These are phyloP conservation scores for Pseudomicrostroma phylloplanum DNA, from an alignment of 1,284 basidiomycete genomes.

Conservation along the genomic window DNA sequence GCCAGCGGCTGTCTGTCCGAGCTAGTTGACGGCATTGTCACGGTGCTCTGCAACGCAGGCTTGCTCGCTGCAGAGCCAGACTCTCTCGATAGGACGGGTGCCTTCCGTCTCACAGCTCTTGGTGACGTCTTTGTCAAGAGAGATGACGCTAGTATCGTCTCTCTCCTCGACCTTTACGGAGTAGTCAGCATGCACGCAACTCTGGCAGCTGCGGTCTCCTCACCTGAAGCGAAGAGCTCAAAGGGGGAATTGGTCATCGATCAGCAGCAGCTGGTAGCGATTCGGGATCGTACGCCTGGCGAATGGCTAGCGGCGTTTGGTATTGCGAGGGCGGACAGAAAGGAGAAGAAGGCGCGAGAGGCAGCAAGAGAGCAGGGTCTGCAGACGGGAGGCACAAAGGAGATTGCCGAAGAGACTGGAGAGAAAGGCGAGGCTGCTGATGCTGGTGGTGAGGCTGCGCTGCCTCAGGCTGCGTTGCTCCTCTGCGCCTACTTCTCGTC, in stretches of 20 bases:
- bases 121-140: neutral
- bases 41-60: neutral
- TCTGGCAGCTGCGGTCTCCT: neutral
- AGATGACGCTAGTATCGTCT: neutral
- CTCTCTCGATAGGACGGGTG: neutral
- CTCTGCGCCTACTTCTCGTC: neutral
- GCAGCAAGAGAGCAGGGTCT: neutral
- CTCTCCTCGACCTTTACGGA: neutral
- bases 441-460: neutral
- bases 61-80: neutral
- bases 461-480: neutral
- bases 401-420: neutral
- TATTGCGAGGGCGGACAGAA: neutral
- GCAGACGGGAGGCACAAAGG: neutral
- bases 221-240: neutral
- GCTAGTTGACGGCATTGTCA: slow-evolving; percentile 1
- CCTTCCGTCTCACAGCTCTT: neutral
- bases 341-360: slow-evolving; percentile 3
- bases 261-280: neutral
- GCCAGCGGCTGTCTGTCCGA: neutral
- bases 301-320: neutral
- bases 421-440: neutral
- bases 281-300: slow-evolving; percentile 23
- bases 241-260: neutral
- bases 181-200: neutral